Evolutionary conservation across 768 basidiomycete genomes (phyloP).

Genomic region (Agaricus sinodeliciosus): DNA sequence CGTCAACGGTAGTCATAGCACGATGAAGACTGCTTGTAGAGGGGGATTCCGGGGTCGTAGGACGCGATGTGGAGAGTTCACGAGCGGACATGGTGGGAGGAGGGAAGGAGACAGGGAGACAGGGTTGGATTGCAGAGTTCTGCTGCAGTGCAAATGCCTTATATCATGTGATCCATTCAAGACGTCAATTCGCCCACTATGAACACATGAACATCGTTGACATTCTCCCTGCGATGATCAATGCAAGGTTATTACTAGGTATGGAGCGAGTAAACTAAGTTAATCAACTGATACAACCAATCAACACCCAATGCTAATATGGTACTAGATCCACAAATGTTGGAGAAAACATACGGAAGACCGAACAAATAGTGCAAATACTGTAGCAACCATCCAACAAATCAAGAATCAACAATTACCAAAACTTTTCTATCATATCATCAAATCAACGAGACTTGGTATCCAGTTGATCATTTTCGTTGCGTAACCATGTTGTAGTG

Average conservation of each 20-base stretch:
- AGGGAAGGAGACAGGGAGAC: not conserved
- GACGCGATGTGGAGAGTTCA: constrained; percentile 20
- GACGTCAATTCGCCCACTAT: not conserved
- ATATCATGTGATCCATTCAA: constrained; percentile 8
- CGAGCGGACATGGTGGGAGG: constrained; percentile 15
- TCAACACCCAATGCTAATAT: not conserved
- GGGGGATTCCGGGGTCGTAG: constrained; percentile 45
- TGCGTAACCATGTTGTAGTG: constrained; percentile 44
- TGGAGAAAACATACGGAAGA: constrained; percentile 5
- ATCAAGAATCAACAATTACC: not conserved
- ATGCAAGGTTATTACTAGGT: constrained; percentile 1
- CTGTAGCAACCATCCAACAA: not conserved
- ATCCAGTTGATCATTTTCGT: constrained; percentile 73
- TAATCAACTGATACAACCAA: constrained; percentile 9
- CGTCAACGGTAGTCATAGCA: constrained; percentile 64
- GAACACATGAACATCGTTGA: not conserved
- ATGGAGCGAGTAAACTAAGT: not conserved
- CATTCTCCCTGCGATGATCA: not conserved
- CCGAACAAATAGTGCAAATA: not conserved
- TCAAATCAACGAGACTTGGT: constrained; percentile 36
- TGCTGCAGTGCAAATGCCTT: not conserved
- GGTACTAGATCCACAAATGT: not conserved
- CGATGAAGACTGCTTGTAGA: constrained; percentile 43
- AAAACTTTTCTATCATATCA: constrained; percentile 20
- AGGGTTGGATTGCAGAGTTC: not conserved